Conservation (phyloP, 2,329 filamentous ascomycete species). For the Colletotrichum aenigma region DNA sequence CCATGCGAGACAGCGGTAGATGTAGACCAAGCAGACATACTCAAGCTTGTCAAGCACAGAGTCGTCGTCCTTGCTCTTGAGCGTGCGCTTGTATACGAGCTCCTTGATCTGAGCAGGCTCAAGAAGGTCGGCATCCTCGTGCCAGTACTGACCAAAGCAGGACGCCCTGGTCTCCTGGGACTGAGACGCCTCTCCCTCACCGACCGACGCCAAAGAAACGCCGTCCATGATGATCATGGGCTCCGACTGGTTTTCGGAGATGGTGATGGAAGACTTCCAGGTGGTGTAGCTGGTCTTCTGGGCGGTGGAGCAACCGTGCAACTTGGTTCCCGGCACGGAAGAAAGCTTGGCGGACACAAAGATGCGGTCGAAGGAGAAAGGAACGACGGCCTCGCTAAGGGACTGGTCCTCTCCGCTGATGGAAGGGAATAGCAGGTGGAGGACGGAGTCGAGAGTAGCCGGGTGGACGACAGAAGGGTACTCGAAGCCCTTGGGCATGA, state of each 20-base stretch:
- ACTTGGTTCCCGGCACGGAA: not conserved
- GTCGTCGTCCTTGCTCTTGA: conserved; percentile 15
- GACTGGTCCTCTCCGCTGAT: conserved; percentile 11
- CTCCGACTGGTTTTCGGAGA: conserved; percentile 6
- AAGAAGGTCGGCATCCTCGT: conserved; percentile 8
- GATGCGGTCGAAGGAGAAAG: conserved; percentile 12
- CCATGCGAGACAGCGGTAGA: conserved; percentile 11
- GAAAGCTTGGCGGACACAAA: conserved; percentile 11
- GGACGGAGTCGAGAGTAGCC: conserved; percentile 15
- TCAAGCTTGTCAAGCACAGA: conserved; percentile 15
- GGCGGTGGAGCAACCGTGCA: conserved; percentile 6
- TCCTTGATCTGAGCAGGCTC: conserved; percentile 9
- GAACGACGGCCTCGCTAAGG: conserved; percentile 6
- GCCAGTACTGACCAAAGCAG: conserved; percentile 7
- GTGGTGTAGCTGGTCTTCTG: conserved; percentile 18
- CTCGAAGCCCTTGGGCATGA: conserved; percentile 19
- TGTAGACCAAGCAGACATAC: conserved; percentile 10
- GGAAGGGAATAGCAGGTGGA: conserved; percentile 20
- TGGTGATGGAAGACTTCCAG: conserved; percentile 11
- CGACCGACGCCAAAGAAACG: conserved; percentile 7
- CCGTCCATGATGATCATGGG: conserved; percentile 10
- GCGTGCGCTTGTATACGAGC: conserved; percentile 8
- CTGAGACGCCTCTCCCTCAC: not conserved
- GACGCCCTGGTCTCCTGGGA: conserved; percentile 7
- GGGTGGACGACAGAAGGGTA: conserved; percentile 16